Conservation (phyloP, 2,329 filamentous ascomycete species). For the Penicillium expansum region DNA sequence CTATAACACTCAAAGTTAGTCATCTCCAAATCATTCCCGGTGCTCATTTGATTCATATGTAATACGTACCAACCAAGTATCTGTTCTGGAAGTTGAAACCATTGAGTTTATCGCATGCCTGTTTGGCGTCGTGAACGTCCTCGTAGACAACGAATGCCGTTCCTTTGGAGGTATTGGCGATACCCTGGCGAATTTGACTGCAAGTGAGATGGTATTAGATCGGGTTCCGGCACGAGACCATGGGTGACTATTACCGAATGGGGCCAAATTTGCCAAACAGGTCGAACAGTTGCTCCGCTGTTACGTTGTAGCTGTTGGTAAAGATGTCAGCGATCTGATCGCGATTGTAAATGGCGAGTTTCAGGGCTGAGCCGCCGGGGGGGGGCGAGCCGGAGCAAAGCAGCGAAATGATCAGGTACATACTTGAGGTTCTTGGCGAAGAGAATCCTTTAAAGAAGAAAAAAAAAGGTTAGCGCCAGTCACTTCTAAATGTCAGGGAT, state of each 20-base stretch:
- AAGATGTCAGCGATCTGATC: constrained; percentile 10
- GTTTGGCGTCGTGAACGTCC: constrained; percentile 98
- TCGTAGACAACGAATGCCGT: constrained; percentile 99
- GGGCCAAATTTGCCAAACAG: constrained; percentile 97
- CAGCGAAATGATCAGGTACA: constrained; percentile 30
- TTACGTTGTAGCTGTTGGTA: constrained; percentile 85
- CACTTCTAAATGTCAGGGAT: neutral
- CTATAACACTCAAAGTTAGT: constrained; percentile 30
- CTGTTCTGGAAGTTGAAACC: constrained; percentile 99
- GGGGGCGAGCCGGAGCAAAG: constrained; percentile 3
- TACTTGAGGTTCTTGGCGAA: constrained; percentile 99
- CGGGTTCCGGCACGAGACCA: constrained; percentile 9
- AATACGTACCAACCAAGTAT: constrained; percentile 86
- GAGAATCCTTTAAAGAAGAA: constrained; percentile 69
- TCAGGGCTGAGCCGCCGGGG: neutral
- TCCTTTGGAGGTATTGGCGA: constrained; percentile 94
- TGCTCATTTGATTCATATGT: neutral
- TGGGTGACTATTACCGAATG: constrained; percentile 66
- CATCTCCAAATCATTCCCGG: neutral
- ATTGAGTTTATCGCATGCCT: constrained; percentile 98
- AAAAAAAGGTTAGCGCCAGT: constrained; percentile 6
- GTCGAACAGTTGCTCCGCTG: constrained; percentile 95
- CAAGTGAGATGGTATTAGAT: constrained; percentile 17
- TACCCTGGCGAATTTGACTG: constrained; percentile 97
- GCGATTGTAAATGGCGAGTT: neutral